Evolutionary conservation across 2,329 filamentous ascomycete species (phyloP).

Genomic region (Exserohilum turcica): DNA sequence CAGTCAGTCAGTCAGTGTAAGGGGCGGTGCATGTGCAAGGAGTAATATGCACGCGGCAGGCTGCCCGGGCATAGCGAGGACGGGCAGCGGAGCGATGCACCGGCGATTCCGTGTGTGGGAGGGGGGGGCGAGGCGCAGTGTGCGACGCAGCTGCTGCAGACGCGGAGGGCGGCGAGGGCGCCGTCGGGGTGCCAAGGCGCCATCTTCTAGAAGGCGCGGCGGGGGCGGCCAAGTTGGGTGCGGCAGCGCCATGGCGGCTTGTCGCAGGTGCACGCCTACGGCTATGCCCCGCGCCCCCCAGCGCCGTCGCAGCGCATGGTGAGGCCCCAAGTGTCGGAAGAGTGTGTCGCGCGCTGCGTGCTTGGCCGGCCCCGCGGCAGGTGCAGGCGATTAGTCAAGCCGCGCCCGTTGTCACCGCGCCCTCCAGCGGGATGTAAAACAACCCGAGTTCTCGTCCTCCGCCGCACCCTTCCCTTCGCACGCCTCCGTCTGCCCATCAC

Average conservation of each 20-base stretch:
- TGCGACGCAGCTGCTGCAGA: constrained; percentile 26
- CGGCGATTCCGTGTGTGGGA: constrained; percentile 17
- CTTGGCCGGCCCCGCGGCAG: constrained; percentile 23
- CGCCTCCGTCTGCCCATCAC: constrained; percentile 25
- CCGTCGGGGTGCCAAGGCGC: constrained; percentile 11
- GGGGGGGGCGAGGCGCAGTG: constrained; percentile 12
- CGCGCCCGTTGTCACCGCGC: constrained; percentile 20
- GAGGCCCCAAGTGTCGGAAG: constrained; percentile 35
- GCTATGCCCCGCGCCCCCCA: constrained; percentile 14
- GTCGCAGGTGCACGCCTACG: constrained; percentile 28
- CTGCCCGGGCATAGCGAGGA: no score
- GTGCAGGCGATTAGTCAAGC: constrained; percentile 37
- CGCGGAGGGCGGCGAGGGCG: constrained; percentile 22
- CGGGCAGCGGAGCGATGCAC: constrained; percentile 4
- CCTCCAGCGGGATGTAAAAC: constrained; percentile 41
- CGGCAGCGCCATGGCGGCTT: constrained; percentile 22
- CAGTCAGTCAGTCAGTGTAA: no score
- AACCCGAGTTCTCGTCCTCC: constrained; percentile 44
- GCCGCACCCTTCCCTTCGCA: constrained; percentile 29
- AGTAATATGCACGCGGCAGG: no score
- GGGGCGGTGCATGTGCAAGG: no score
- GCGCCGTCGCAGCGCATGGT: constrained; percentile 34
- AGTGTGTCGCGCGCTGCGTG: constrained; percentile 29
- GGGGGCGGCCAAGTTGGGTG: constrained; percentile 27
- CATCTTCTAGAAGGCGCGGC: constrained; percentile 18